These are phyloP conservation scores for Hura crepitans DNA, from an alignment of 441 rosid species.

Conservation along the genomic window DNA sequence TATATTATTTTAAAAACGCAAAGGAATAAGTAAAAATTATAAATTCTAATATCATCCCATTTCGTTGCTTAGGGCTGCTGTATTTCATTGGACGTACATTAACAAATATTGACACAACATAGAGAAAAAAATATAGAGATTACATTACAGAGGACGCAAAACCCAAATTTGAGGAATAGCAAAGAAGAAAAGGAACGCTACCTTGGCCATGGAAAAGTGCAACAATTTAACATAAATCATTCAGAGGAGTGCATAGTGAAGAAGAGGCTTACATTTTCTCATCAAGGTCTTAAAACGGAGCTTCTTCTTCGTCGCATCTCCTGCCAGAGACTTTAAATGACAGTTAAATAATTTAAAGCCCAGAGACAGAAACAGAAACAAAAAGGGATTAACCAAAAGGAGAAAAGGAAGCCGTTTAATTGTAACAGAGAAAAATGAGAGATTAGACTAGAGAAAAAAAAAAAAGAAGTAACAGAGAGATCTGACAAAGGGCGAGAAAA, in stretches of 20 bases:
- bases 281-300: constrained; percentile 27
- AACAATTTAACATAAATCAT: neutral
- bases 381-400: constrained; percentile 1
- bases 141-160: too few relatives aligned
- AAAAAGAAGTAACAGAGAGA: constrained; percentile 19
- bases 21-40: neutral
- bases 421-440: neutral
- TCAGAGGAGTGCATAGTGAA: neutral
- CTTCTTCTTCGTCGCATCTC: constrained; percentile 30
- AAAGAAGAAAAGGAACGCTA: neutral
- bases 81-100: neutral
- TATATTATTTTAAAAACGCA: neutral
- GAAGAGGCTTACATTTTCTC: constrained; percentile 32
- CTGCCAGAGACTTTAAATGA: constrained; percentile 12
- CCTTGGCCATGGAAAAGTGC: neutral
- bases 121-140: too few relatives aligned
- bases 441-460: neutral
- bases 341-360: constrained; percentile 6
- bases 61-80: neutral
- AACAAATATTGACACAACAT: too few relatives aligned
- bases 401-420: neutral
- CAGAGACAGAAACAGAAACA: constrained; percentile 12
- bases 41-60: neutral
- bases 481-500: constrained; percentile 31
- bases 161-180: too few relatives aligned